These are phyloP conservation scores for Pichia occidentalis DNA, from an alignment of 805 yeast species.

Conservation along the genomic window DNA sequence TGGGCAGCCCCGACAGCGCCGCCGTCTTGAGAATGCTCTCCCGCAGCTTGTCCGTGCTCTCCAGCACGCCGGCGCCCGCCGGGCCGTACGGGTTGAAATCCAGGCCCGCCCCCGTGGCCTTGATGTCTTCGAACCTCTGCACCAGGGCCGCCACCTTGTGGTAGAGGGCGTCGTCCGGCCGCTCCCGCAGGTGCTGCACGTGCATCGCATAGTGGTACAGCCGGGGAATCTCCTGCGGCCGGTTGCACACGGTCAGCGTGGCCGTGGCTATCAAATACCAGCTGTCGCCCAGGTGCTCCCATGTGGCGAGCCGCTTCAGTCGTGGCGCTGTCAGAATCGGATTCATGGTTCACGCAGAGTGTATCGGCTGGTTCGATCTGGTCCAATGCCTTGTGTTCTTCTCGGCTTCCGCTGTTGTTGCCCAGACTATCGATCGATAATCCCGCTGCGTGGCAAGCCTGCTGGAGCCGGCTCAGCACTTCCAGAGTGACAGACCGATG, in stretches of 20 bases:
- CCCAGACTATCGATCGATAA: too few relatives aligned
- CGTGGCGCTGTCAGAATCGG: conserved; percentile 47
- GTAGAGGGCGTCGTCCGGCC: conserved; percentile 16
- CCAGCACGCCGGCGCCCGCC: too few relatives aligned
- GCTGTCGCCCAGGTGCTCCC: conserved; percentile 45
- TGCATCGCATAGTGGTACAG: conserved; percentile 63
- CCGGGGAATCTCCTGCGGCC: conserved; percentile 72
- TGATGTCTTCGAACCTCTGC: conserved; percentile 21
- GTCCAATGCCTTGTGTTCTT: too few relatives aligned
- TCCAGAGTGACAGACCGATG: too few relatives aligned
- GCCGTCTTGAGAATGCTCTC: conserved; percentile 75
- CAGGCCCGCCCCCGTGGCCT: conserved; percentile 15
- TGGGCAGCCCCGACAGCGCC: conserved; percentile 80
- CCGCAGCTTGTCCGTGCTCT: conserved; percentile 52
- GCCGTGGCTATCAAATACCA: conserved; percentile 85
- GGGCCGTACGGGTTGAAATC: conserved; percentile 19
- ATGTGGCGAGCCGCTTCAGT: conserved; percentile 44
- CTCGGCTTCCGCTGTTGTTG: too few relatives aligned
- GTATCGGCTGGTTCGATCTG: too few relatives aligned
- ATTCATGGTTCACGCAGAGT: not conserved
- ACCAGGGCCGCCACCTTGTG: conserved; percentile 18
- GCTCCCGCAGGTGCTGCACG: conserved; percentile 14
- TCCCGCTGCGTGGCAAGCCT: too few relatives aligned
- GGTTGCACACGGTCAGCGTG: conserved; percentile 72
- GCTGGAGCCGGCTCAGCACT: too few relatives aligned